Conservation (phyloP, 2,329 filamentous ascomycete genomes). For the Aspergillus phoenicis region DNA sequence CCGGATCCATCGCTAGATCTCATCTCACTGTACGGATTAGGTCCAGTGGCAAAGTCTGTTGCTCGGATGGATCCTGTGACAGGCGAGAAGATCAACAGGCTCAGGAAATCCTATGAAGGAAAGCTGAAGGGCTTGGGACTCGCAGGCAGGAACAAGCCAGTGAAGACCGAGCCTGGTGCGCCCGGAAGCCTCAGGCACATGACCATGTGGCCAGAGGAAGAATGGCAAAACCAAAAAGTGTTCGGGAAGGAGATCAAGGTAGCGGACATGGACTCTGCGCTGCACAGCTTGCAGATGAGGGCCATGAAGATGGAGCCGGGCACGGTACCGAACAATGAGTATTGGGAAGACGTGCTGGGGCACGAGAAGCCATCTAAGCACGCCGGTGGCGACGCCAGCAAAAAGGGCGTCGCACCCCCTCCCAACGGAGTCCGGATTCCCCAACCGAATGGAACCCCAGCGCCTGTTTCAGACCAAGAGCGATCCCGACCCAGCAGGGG, state of each 20-base stretch:
- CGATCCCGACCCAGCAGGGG: conserved; percentile 47
- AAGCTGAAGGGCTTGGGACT: conserved; percentile 52
- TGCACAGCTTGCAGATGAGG: conserved; percentile 45
- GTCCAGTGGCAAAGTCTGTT: conserved; percentile 59
- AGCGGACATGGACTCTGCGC: conserved; percentile 43
- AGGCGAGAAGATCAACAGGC: conserved; percentile 66
- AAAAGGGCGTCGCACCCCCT: conserved; percentile 31
- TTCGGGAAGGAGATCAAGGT: conserved; percentile 50
- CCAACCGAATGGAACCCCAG: conserved; percentile 33
- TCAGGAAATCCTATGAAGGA: conserved; percentile 59
- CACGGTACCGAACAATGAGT: conserved; percentile 47
- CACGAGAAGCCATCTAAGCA: conserved; percentile 49
- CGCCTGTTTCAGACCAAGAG: conserved; percentile 34
- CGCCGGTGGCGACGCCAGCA: conserved; percentile 31
- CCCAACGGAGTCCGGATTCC: conserved; percentile 27
- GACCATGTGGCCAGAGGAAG: conserved; percentile 53
- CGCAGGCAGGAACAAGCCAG: conserved; percentile 52
- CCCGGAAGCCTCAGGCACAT: conserved; percentile 44
- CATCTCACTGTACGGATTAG: conserved; percentile 60
- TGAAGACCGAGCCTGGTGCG: conserved; percentile 46
- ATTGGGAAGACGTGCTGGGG: conserved; percentile 53
- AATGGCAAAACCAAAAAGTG: conserved; percentile 55
- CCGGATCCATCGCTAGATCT: conserved; percentile 63
- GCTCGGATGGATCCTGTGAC: conserved; percentile 61
- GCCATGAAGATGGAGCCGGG: conserved; percentile 54